These are phyloP conservation scores for Setomelanomma holmii DNA, from an alignment of 2,329 filamentous ascomycete genomes.

Conservation along the genomic window DNA sequence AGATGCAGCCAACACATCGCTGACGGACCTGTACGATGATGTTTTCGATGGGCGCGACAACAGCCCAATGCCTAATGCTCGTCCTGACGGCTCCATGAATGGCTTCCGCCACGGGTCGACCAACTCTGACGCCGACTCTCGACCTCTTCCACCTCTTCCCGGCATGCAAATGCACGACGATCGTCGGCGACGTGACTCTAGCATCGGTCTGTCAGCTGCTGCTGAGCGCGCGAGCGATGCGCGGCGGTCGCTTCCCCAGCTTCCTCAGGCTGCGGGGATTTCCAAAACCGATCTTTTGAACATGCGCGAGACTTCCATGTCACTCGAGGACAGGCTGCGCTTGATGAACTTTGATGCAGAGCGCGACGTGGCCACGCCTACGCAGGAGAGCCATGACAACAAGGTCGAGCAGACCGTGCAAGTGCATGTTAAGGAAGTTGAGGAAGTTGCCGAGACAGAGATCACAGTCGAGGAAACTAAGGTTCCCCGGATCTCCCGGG, in stretches of 20 bases:
- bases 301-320: constrained; percentile 76
- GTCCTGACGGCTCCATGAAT: constrained; percentile 53
- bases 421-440: constrained; percentile 41
- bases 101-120: constrained; percentile 70
- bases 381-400: constrained; percentile 44
- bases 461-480: constrained; percentile 61
- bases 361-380: constrained; percentile 44
- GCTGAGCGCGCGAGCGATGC: constrained; percentile 74
- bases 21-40: constrained; percentile 66
- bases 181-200: constrained; percentile 61
- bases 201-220: constrained; percentile 70
- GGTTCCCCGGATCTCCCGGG: constrained; percentile 83
- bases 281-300: constrained; percentile 81
- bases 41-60: constrained; percentile 69
- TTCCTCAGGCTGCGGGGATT: constrained; percentile 70
- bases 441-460: constrained; percentile 40
- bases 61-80: constrained; percentile 69
- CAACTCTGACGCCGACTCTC: constrained; percentile 79
- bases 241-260: constrained; percentile 74
- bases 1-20: constrained; percentile 63
- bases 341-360: constrained; percentile 81
- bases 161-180: constrained; percentile 66
- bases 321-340: constrained; percentile 83
- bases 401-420: constrained; percentile 34
- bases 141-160: constrained; percentile 87